Percentiles rank a stretch among this genome's conserved stretches.
Evolutionary conservation across 305 asterid genomes (phyloP).

Genomic region (Fraxinus sp.): DNA sequence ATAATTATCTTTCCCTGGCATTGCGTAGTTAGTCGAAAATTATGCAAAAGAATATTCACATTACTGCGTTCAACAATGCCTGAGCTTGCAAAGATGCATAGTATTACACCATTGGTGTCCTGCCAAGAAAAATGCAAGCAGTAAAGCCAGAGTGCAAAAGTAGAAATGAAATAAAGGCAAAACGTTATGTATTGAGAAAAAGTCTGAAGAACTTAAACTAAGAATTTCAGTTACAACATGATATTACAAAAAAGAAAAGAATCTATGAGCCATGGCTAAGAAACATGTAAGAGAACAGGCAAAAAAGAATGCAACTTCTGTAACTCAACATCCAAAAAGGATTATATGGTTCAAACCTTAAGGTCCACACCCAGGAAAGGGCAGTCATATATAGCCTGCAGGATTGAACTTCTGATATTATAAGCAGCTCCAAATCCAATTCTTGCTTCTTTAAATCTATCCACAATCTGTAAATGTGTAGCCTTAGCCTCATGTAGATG

Average conservation of each 20-base stretch:
- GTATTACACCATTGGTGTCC: conserved; percentile 66
- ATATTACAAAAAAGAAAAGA: not conserved
- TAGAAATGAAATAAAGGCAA: conserved; percentile 26
- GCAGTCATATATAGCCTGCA: conserved; percentile 72
- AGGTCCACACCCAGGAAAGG: conserved; percentile 74
- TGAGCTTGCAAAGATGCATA: conserved; percentile 81
- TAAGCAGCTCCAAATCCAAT: conserved; percentile 87
- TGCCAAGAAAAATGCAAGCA: conserved; percentile 34
- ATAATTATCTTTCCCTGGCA: conserved; percentile 56
- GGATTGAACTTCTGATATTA: conserved; percentile 63
- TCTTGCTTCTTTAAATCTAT: conserved; percentile 58
- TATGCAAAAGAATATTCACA: conserved; percentile 42
- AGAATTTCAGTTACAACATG: not conserved
- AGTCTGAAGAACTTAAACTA: conserved; percentile 13
- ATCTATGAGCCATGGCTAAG: not conserved
- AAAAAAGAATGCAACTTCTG: conserved; percentile 22
- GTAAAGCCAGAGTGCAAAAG: conserved; percentile 25
- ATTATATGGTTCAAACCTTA: conserved; percentile 45
- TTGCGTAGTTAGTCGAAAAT: conserved; percentile 54
- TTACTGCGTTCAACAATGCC: conserved; percentile 50
- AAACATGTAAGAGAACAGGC: conserved; percentile 1
- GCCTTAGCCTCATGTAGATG: conserved; percentile 27
- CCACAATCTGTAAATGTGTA: conserved; percentile 62
- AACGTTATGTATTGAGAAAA: conserved; percentile 7
- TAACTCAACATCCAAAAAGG: conserved; percentile 16